phyloP scores from a whole-genome alignment of 2,329 filamentous ascomycete species.

The Neonectria sp. region DNA sequence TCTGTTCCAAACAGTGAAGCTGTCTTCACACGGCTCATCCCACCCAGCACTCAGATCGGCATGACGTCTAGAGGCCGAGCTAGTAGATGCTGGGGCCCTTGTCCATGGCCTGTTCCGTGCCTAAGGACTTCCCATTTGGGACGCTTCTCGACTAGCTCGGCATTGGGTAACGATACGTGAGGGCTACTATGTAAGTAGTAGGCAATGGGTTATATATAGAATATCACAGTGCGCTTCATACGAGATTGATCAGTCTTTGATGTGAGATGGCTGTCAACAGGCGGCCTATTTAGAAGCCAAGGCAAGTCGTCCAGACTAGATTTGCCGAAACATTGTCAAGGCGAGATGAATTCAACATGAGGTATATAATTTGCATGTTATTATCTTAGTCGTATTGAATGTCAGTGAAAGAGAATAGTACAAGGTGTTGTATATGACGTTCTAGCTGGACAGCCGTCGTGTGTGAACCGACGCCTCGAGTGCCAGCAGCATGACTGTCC shows the following conservation, averaged over 20 bases:
- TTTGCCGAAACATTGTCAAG: neutral
- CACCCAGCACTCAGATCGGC: too few relatives aligned
- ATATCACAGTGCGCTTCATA: neutral
- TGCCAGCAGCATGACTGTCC: neutral
- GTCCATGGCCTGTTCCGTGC: neutral
- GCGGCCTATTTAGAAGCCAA: neutral
- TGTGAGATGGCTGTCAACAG: neutral
- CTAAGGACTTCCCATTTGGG: neutral
- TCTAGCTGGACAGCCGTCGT: neutral
- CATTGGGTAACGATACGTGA: neutral
- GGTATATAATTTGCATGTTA: slow-evolving; percentile 5
- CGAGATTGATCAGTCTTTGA: neutral
- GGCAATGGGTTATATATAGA: neutral
- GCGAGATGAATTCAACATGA: neutral
- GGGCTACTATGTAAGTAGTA: neutral
- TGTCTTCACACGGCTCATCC: too few relatives aligned
- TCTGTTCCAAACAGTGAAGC: neutral
- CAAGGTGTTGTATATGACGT: neutral
- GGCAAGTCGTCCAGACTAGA: neutral
- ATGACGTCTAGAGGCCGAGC: neutral
- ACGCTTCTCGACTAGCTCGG: neutral
- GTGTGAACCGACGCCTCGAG: neutral
- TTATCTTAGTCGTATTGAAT: slow-evolving; percentile 7
- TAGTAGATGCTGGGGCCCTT: neutral
- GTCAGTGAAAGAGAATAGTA: slow-evolving; percentile 14